Conservation (phyloP, 192 early-diverging fungal genomes). For the Backusella sp. region DNA sequence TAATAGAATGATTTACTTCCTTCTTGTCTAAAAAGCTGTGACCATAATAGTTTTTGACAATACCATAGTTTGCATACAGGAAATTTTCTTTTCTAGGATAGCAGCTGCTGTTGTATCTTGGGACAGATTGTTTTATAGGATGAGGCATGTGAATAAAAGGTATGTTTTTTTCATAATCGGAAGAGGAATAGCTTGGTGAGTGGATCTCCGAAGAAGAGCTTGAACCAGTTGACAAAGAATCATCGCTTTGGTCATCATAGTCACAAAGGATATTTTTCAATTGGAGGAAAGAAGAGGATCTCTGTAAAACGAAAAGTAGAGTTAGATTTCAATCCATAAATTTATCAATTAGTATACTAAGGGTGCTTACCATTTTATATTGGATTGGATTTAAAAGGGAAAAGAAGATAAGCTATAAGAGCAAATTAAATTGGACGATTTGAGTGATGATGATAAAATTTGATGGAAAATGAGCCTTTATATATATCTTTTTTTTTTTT, state of each 20-base stretch:
- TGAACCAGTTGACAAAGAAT: not conserved
- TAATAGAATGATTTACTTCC: not conserved
- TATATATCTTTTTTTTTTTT: not conserved
- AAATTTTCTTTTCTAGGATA: not conserved
- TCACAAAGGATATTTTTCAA: conserved; percentile 1
- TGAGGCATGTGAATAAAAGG: not conserved
- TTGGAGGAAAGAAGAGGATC: not conserved
- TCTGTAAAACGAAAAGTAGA: not conserved
- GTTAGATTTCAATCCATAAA: not conserved
- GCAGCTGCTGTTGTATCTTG: not conserved
- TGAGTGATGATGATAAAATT: not conserved
- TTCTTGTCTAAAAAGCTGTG: not conserved
- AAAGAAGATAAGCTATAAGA: not conserved
- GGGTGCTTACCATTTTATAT: not conserved
- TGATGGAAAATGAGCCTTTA: not conserved
- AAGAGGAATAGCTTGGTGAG: not conserved
- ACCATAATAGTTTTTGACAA: not conserved
- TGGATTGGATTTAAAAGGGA: not conserved
- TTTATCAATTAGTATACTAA: not conserved
- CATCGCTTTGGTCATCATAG: not conserved
- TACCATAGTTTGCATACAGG: conserved; percentile 1
- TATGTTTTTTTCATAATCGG: not conserved
- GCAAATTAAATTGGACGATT: not conserved
- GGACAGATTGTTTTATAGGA: not conserved
- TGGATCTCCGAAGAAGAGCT: not conserved